Evolutionary conservation across 2,329 filamentous ascomycete genomes (phyloP).

Genomic region (Pseudodiploospora longispora): DNA sequence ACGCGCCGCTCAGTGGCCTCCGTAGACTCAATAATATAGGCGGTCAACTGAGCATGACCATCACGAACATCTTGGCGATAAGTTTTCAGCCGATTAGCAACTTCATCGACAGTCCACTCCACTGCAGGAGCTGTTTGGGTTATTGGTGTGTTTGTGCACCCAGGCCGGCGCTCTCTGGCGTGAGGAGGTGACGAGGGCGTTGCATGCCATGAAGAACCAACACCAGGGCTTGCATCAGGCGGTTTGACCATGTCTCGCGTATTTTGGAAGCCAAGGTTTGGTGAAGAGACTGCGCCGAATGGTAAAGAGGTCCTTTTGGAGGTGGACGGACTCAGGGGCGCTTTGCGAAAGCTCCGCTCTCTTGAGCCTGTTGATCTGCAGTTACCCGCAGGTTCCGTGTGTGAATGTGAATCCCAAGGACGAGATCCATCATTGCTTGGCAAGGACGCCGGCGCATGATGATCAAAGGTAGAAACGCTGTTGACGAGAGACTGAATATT

Average conservation of each 20-base stretch:
- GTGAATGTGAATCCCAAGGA: no score
- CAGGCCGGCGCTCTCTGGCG: conserved; percentile 1
- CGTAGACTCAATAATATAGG: conserved; percentile 38
- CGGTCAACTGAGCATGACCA: conserved; percentile 36
- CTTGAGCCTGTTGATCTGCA: no score
- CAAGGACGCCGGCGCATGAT: no score
- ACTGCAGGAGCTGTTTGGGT: conserved; percentile 14
- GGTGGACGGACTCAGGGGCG: no score
- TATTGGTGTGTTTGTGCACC: conserved; percentile 8
- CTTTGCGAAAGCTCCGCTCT: no score
- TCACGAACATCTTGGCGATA: conserved; percentile 36
- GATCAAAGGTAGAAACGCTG: no score
- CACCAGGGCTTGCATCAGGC: conserved; percentile 7
- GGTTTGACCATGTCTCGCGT: conserved; percentile 16
- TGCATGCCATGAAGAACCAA: conserved; percentile 5
- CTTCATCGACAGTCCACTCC: conserved; percentile 35
- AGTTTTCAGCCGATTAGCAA: conserved; percentile 32
- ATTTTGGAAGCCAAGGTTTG: conserved; percentile 11
- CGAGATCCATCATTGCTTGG: no score
- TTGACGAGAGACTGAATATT: no score
- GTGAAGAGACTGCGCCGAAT: background rate
- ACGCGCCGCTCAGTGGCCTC: conserved; percentile 31
- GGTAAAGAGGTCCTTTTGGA: no score
- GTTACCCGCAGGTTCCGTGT: no score
- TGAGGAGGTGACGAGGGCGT: background rate